A percentile compares a stretch with the other conserved stretches of the same genome.
Evolutionary conservation across 441 rosid genomes (phyloP).

Genomic region (Geranium incanum): DNA sequence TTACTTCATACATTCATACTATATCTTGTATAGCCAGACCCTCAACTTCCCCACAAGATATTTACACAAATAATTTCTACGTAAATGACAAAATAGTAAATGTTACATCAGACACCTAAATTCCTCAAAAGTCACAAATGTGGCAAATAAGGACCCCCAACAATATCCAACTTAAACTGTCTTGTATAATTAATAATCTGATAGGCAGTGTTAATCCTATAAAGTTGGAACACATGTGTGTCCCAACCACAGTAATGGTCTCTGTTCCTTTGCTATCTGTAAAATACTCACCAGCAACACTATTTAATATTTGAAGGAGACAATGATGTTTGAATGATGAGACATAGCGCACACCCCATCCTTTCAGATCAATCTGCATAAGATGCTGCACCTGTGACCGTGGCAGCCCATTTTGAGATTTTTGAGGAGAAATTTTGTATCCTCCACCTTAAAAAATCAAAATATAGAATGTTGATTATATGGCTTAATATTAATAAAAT

Average conservation of each 20-base stretch:
- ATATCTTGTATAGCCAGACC: not conserved
- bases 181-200: not conserved
- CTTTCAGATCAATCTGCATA: constrained; percentile 95
- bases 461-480: no score
- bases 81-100: not conserved
- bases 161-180: no score
- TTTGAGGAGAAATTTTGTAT: constrained; percentile 80
- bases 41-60: not conserved
- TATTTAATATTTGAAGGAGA: constrained; percentile 94
- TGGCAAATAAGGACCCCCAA: not conserved
- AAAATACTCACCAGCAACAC: constrained; percentile 72
- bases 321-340: constrained; percentile 95
- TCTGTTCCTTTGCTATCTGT: no score
- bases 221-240: no score
- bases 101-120: not conserved
- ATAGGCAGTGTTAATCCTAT: not conserved
- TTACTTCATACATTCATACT: not conserved
- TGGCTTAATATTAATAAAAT: no score
- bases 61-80: not conserved
- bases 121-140: not conserved
- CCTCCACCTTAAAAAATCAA: constrained; percentile 68
- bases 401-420: constrained; percentile 76
- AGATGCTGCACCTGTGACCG: constrained; percentile 93
- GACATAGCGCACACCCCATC: constrained; percentile 89
- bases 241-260: no score